Percentiles rank a stretch among this genome's conserved stretches.
phyloP scores from a whole-genome alignment of 768 basidiomycete genomes.

The Tricholoma furcatifolium region DNA sequence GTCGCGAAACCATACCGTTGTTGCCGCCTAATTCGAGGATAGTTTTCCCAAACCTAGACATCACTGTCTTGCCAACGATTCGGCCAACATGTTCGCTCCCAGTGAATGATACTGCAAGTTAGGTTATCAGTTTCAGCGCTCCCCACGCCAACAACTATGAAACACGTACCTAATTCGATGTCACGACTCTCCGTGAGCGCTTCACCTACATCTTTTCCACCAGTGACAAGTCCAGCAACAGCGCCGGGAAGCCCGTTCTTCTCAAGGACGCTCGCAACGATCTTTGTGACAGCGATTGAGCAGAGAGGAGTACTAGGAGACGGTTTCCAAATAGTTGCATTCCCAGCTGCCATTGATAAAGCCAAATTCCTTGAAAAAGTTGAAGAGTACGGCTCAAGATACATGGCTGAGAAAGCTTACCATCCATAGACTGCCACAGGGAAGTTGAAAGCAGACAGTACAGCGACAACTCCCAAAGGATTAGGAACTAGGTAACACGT shows the following conservation, averaged over 20 bases:
- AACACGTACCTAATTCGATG: conserved; percentile 71
- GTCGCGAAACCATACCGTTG: conserved; percentile 61
- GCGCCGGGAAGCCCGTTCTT: conserved; percentile 83
- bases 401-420: conserved; percentile 34
- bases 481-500: conserved; percentile 69
- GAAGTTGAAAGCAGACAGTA: conserved; percentile 95
- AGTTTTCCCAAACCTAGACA: conserved; percentile 84
- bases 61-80: conserved; percentile 84
- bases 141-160: conserved; percentile 4
- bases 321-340: conserved; percentile 95
- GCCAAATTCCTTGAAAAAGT: conserved; percentile 73
- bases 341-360: conserved; percentile 85
- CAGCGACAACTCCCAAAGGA: conserved; percentile 69
- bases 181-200: conserved; percentile 70
- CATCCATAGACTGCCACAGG: conserved; percentile 93
- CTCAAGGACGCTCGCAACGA: conserved; percentile 80
- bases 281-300: conserved; percentile 87
- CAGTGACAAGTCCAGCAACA: conserved; percentile 78
- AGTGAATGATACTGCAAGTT: conserved; percentile 81
- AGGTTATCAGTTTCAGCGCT: conserved; percentile 8
- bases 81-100: conserved; percentile 89
- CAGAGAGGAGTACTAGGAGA: conserved; percentile 86
- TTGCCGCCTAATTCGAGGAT: conserved; percentile 94
- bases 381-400: not conserved
- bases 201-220: conserved; percentile 78